A percentile compares a stretch with the other conserved stretches of the same genome.
These are phyloP conservation scores for Diutina catenulata DNA, from an alignment of 1,139 yeast species.

Conservation along the genomic window DNA sequence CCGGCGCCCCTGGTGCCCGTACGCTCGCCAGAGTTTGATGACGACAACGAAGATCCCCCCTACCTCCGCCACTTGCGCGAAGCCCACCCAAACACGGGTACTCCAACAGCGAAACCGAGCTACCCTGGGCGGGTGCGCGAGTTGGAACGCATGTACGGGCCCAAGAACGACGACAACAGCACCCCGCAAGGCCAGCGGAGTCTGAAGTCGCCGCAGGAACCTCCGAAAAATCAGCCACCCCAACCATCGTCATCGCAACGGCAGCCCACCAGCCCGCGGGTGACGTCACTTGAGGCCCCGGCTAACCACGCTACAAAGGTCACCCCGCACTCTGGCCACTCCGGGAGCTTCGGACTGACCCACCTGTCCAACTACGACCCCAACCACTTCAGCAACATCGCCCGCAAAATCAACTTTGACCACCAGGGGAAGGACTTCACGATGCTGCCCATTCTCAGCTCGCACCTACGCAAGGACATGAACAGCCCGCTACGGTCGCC, in stretches of 20 bases:
- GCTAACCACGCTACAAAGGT: background rate
- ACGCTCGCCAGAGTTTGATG: background rate
- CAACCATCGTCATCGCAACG: background rate
- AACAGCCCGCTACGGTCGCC: background rate
- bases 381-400: slow-evolving; percentile 2
- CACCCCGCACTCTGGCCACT: background rate
- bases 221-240: background rate
- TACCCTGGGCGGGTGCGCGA: too few relatives aligned
- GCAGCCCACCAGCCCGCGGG: background rate
- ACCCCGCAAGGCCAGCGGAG: background rate
- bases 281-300: background rate
- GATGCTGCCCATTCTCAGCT: background rate
- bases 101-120: too few relatives aligned
- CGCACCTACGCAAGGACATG: background rate
- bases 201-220: background rate
- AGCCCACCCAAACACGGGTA: background rate
- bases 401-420: slow-evolving; percentile 4
- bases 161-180: too few relatives aligned
- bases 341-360: background rate
- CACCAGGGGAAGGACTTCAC: background rate
- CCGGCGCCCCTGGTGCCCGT: background rate
- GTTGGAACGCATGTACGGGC: too few relatives aligned
- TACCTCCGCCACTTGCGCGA: background rate
- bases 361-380: slow-evolving; percentile 4
- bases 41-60: background rate